Percentiles rank a stretch among this genome's conserved stretches.
These are phyloP conservation scores for Rhynchospora breviuscula DNA, from an alignment of 176 grass and related monocot genomes.

Conservation along the genomic window DNA sequence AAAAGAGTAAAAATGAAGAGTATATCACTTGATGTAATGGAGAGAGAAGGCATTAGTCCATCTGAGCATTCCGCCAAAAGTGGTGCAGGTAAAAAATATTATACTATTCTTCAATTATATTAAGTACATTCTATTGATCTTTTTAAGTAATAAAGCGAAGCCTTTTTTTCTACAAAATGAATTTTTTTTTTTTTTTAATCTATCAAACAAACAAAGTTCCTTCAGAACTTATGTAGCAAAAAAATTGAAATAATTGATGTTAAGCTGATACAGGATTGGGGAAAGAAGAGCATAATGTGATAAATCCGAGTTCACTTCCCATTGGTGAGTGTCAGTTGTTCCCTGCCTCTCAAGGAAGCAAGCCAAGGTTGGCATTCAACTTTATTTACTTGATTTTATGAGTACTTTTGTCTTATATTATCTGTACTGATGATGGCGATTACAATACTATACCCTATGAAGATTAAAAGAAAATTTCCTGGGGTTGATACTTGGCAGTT, in stretches of 20 bases:
- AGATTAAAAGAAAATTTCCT: not conserved
- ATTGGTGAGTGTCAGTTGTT: not conserved
- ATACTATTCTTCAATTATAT: conserved; percentile 1
- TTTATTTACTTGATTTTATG: not conserved
- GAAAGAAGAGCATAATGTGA: conserved; percentile 12
- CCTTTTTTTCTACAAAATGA: not conserved
- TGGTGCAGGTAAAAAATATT: not conserved
- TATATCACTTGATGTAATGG: conserved; percentile 15
- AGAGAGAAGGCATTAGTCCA: not conserved
- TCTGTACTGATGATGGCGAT: not conserved
- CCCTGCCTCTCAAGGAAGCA: conserved; percentile 14
- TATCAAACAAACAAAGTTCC: not conserved
- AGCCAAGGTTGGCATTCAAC: conserved; percentile 25
- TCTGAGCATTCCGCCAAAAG: not conserved
- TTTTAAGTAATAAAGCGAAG: not conserved
- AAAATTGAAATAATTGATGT: not conserved
- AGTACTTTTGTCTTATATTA: conserved; percentile 12
- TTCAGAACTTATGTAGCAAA: not conserved
- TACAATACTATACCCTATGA: not conserved
- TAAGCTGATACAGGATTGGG: conserved; percentile 14
- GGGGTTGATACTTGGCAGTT: not conserved
- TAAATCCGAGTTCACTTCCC: not conserved
- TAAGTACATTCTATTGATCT: not conserved
- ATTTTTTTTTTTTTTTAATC: not conserved
- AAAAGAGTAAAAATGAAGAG: conserved; percentile 21